Base-by-base conservation (phyloP, 345 rosid genomes). In the Pistacia atlantica region DNA sequence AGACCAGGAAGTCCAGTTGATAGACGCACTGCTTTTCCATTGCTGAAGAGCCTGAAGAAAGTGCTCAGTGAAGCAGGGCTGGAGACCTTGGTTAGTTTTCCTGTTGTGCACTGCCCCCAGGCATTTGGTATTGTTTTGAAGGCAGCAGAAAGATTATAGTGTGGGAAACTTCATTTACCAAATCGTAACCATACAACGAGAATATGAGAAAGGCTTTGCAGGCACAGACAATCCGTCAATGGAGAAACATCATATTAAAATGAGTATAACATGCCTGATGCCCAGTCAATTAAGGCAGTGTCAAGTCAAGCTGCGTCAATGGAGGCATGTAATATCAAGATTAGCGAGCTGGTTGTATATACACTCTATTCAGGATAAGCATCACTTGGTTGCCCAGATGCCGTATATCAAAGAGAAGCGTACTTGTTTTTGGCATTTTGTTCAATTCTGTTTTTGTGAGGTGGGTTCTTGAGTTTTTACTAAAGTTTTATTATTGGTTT, bases 71-170 rank as follows among this genome's bases (percentile, higher is more conserved):
- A 87, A 71, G 88, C 86, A 2, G 97, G 94, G 22, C 75, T 95
- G 78, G 89, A 89, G 62, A 79, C 81, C 56, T 81, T 93, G 87
- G 79, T 89, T 75, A 93, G 99, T 60, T 90, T 95, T 70, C 99
- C 99, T 25, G 99, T 95, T 28, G 92, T 95, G 75, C 99, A 95
- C 72, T 95, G 97, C 79, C 97, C 94, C 67, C 94, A 95, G 79
- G 91, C 99, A 45, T 95, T 83, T 78, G 99, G 99, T 42, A 82
- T 93, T 35, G 83, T 80, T 66, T 73, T 95, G 63, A 88, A 88
- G 84, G 97, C 97, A 6, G 86, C 90, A 16, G 88, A 92, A 66
- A 90, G 97, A 80, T 75, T 82, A 93, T 77, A 80, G 81, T 65
- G 77, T 72, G 71, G 96, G 96, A 58, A 88, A 92, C 96, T 48